phyloP scores from a whole-genome alignment of 805 yeast genomes.

The Pichia pseudocactophila region DNA sequence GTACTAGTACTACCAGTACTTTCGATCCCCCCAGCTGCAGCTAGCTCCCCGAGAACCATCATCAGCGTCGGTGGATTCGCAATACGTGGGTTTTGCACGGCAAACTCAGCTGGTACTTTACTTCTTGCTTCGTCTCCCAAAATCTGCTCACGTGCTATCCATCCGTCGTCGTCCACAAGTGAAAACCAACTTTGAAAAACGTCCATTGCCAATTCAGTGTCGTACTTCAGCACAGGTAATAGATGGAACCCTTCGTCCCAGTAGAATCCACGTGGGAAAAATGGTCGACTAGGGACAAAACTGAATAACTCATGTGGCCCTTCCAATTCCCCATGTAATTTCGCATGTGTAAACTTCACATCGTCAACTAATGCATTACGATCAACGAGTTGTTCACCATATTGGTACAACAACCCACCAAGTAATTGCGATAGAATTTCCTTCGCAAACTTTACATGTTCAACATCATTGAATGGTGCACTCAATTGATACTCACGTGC shows the following conservation, averaged over 20 bases:
- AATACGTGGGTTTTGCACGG: constrained; percentile 76
- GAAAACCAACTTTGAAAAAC: constrained; percentile 82
- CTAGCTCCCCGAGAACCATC: constrained; percentile 53
- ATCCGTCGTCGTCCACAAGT: constrained; percentile 81
- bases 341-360: constrained; percentile 50
- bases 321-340: constrained; percentile 46
- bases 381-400: constrained; percentile 80
- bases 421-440: constrained; percentile 73
- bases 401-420: constrained; percentile 85
- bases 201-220: constrained; percentile 71
- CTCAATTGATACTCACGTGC: constrained; percentile 38
- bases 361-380: constrained; percentile 59
- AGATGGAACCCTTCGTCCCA: constrained; percentile 99
- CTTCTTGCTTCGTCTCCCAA: constrained; percentile 85
- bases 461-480: constrained; percentile 41
- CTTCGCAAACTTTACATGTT: constrained; percentile 54
- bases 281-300: constrained; percentile 84
- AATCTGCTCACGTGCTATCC: constrained; percentile 95
- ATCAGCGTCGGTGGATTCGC: constrained; percentile 95
- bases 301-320: constrained; percentile 75
- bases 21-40: no score
- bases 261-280: constrained; percentile 93
- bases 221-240: constrained; percentile 72
- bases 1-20: no score
- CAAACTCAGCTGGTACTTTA: constrained; percentile 78